Evolutionary conservation across 2,329 filamentous ascomycete species (phyloP), one percentile per base, ranked within the genome.

Genomic region (Fusarium hainanense): DNA sequence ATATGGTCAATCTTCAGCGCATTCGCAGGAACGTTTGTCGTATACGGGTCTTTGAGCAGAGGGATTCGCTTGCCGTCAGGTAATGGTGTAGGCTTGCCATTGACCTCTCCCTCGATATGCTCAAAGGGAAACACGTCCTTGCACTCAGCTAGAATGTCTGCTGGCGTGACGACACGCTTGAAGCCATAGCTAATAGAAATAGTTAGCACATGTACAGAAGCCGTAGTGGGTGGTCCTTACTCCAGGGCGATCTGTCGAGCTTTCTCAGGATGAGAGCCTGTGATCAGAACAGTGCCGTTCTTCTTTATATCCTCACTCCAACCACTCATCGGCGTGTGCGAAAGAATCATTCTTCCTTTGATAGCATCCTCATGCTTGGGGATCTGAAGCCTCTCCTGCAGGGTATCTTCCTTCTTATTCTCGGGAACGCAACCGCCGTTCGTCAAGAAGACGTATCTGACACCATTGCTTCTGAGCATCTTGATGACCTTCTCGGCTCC

Each of bases 401-500:
- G 59, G 6, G 79, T 80, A 3, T 74, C 75, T 13, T 70, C 78
- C 59, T 81, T 81, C 43, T 74, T 76, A 20, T 76, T 69, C 80
- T 98, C 95, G 68, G 90, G 88, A 76, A 92, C 93, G 61, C 96
- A 96, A 43, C 96, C 96, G 73, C 96, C 96, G 80, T 99, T 99
- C 63, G 96, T 99, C 68, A 99, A 85, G 34, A 99, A 88, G 75
- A 99, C 95, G 82, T 97, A 98, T 14, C 94, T 94, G 47, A 98
- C 93, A 48, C 88, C 85, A 75, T 94, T 86, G 48, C 86, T 81
- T 72, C 94, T 89, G 21, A 98, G 89, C 75, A 89, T 91, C 30
- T 84, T 82, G 21, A 99, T 86, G 16, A 94, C 87, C 75, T 92
- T 86, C 2, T 88, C 84, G 3, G 96, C 95, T 32, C 92, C 91